Evolutionary conservation across 768 basidiomycete genomes (phyloP), one percentile per base, ranked within the genome.

Genomic region (Imleria badia): DNA sequence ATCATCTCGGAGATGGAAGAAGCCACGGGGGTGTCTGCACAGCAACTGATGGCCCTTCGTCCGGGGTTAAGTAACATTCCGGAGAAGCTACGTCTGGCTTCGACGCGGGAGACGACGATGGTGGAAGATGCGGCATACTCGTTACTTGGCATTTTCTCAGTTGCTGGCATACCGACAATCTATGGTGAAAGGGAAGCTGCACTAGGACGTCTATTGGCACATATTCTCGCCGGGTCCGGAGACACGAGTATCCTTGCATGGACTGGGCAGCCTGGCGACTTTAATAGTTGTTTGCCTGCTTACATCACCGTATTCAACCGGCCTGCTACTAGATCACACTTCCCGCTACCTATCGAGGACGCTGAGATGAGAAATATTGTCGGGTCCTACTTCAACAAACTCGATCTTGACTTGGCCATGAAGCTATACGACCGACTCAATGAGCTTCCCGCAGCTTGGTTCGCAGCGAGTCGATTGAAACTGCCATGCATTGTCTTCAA

Each of bases 261-360:
- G 54, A 51, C 15, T 9, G 54, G 54, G 35, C 17, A 33, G 22
- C 30, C 54, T 0, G 36, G 36, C 30, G 23, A n/a, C 6, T 45
- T 31, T 35, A 55, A 55, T 31, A 55, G 48, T 7, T 55, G 48
- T 20, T 30, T 55, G 14, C 54, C 48, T n/a, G 30, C 33, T 38
- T 29, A 19, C 14, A 51, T 55, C 20, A 23, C 29, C 3, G 52
- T 34, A 8, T 53, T 33, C 31, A 23, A 14, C 17, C 36, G 14
- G 2, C 19, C 19, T 5, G 35, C 48, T 11, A 34, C 35, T n/a
- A n/a, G n/a, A 5, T 10, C 43, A 17, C 22, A 35, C 33, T 13
- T 55, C 11, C 48, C 42, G 1, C 39, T 0, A 3, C 35, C 14
- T 7, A 2, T 57, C 26, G 34, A 29, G 14, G 26, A 34, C 13